Percentiles rank a stretch among this genome's conserved stretches.
phyloP scores from a whole-genome alignment of 73 alveolate genomes.

The Durusdinium trenchii region DNA sequence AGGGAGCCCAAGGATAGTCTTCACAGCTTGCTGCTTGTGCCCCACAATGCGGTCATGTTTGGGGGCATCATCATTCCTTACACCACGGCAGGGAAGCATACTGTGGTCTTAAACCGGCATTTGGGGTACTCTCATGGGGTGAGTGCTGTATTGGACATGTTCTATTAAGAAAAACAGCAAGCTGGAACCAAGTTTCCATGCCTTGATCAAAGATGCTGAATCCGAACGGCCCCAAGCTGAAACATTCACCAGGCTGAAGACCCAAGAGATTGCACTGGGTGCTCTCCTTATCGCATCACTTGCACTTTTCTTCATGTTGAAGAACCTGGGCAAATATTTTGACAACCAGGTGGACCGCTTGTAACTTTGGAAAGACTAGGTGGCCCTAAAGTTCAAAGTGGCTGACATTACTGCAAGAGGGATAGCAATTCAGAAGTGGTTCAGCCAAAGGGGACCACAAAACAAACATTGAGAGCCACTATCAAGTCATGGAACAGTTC shows the following conservation, averaged over 20 bases:
- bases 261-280: background rate
- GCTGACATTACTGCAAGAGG: too few relatives aligned
- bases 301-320: slow-evolving; percentile 18
- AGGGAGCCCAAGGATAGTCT: background rate
- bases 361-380: too few relatives aligned
- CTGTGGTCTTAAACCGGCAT: too few relatives aligned
- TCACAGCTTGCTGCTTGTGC: background rate
- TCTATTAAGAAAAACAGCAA: too few relatives aligned
- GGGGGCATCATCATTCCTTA: slow-evolving; percentile 20
- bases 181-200: background rate
- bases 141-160: too few relatives aligned
- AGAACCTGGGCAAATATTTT: too few relatives aligned
- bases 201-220: background rate
- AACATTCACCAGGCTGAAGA: background rate
- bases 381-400: too few relatives aligned
- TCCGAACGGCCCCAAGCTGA: background rate
- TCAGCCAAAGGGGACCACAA: too few relatives aligned
- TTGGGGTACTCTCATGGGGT: too few relatives aligned
- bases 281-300: background rate
- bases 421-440: too few relatives aligned
- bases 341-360: too few relatives aligned
- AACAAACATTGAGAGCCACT: background rate
- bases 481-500: background rate
- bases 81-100: too few relatives aligned
- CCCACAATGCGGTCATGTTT: background rate